Percentiles rank a stretch among this genome's conserved stretches.
phyloP scores from a whole-genome alignment of 2,329 filamentous ascomycete genomes.

The Penicillium sp. region DNA sequence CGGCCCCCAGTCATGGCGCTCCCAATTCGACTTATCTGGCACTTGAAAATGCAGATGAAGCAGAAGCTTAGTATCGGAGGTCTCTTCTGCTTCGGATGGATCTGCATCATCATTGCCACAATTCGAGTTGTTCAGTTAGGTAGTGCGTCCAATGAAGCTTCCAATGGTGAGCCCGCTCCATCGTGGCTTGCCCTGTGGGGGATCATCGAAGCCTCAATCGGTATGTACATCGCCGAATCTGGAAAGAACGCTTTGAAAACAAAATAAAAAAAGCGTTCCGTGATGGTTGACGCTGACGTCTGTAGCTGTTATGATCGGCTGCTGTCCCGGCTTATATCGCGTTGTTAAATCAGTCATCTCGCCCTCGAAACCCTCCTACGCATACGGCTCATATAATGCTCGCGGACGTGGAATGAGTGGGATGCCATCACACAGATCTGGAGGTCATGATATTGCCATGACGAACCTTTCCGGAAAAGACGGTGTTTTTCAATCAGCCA shows the following conservation, averaged over 20 bases:
- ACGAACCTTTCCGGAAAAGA: background rate
- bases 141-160: conserved; percentile 14
- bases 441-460: background rate
- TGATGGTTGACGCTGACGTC: background rate
- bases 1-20: conserved; percentile 31
- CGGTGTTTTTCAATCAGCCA: background rate
- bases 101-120: conserved; percentile 23
- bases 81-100: conserved; percentile 23
- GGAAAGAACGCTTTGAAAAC: no score
- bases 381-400: conserved; percentile 7
- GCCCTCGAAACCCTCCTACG: conserved; percentile 7
- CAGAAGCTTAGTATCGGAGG: conserved; percentile 31
- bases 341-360: conserved; percentile 10
- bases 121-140: conserved; percentile 31
- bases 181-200: conserved; percentile 36
- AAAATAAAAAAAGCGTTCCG: no score
- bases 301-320: conserved; percentile 20
- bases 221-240: conserved; percentile 13
- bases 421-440: background rate
- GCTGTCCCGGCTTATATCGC: conserved; percentile 15
- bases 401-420: background rate
- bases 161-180: conserved; percentile 21
- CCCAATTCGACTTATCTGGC: conserved; percentile 33
- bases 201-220: conserved; percentile 32
- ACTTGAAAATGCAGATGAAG: conserved; percentile 28